These are phyloP conservation scores for Heteromeles arbutifolia DNA, from an alignment of 306 rosid species.

Conservation along the genomic window DNA sequence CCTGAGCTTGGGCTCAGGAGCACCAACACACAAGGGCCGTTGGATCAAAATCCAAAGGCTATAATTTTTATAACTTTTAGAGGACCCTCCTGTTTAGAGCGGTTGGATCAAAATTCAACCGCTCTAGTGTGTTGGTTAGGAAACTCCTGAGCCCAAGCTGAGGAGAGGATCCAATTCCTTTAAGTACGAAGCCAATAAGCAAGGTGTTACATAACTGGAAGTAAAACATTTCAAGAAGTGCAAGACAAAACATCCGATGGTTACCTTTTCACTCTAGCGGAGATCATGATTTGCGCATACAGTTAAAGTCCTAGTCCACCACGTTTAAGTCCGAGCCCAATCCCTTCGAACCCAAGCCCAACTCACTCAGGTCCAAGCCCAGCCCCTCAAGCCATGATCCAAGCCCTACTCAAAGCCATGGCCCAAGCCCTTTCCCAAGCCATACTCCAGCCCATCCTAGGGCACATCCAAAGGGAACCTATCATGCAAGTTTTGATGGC, in stretches of 20 bases:
- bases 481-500: background rate
- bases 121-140: no score
- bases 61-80: no score
- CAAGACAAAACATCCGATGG: constrained; percentile 11
- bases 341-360: background rate
- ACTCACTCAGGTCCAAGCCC: no score
- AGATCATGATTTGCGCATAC: background rate
- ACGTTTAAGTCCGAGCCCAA: background rate
- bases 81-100: no score
- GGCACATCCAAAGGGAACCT: background rate
- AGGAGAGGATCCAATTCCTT: no score
- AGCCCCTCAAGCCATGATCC: background rate
- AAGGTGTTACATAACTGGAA: constrained; percentile 23
- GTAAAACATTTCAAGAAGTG: constrained; percentile 15
- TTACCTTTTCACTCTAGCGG: background rate
- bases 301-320: background rate
- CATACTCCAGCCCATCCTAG: background rate
- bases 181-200: constrained; percentile 6
- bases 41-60: no score
- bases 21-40: no score
- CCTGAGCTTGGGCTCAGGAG: no score
- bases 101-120: no score
- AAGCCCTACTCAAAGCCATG: background rate
- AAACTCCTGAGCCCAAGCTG: no score
- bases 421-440: background rate